A percentile compares a stretch with the other conserved stretches of the same genome.
Conservation (phyloP, 768 basidiomycete genomes). For the Russula brevipes region DNA sequence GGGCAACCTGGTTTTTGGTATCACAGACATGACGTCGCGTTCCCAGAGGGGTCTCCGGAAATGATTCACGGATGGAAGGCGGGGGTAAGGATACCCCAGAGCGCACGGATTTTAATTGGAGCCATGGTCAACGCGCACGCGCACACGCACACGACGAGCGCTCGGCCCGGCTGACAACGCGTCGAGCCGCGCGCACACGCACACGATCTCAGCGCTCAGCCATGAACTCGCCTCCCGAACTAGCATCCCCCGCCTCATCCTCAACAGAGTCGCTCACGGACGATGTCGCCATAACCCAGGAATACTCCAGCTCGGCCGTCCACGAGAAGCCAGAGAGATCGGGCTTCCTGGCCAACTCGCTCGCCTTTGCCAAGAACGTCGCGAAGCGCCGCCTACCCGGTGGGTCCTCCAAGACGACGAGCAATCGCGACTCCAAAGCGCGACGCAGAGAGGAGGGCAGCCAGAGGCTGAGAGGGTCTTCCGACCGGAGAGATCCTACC, state of each 20-base stretch:
- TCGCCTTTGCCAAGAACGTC: conserved; percentile 12
- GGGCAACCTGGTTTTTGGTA: conserved; percentile 24
- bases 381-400: conserved; percentile 24
- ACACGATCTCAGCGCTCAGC: background rate
- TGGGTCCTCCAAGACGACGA: conserved; percentile 19
- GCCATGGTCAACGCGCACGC: background rate
- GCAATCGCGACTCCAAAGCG: conserved; percentile 23
- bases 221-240: conserved; percentile 28
- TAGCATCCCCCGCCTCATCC: conserved; percentile 27
- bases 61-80: background rate
- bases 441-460: conserved; percentile 23
- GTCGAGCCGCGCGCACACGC: background rate
- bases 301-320: background rate
- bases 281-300: conserved; percentile 1
- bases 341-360: background rate
- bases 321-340: conserved; percentile 11
- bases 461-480: conserved; percentile 16
- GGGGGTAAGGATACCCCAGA: background rate
- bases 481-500: conserved; percentile 14
- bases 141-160: background rate
- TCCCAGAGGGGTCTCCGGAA: background rate
- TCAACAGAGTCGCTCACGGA: conserved; percentile 26
- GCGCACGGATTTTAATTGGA: too few species aligned
- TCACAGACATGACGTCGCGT: conserved; percentile 17
- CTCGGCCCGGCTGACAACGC: conserved; percentile 7